A percentile compares a stretch with the other conserved stretches of the same genome.
These are phyloP conservation scores for Capsicum baccatum DNA, from an alignment of 257 asterid species.

Conservation along the genomic window DNA sequence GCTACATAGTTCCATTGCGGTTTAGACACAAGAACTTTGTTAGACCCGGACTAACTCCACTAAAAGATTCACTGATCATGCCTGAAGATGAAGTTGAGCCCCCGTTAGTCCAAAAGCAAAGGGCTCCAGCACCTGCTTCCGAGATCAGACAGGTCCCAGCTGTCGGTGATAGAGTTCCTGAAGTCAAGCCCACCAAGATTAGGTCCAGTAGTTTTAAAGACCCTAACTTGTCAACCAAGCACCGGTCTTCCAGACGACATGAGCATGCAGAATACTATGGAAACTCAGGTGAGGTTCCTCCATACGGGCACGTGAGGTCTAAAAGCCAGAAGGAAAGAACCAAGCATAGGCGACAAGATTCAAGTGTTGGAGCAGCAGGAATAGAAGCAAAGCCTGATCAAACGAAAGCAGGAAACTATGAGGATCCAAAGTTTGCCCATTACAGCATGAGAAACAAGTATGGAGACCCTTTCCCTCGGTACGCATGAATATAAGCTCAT, in stretches of 20 bases:
- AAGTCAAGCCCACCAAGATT: conserved; percentile 62
- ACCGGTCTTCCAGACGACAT: conserved; percentile 84
- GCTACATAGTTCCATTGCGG: conserved; percentile 53
- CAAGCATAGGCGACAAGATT: conserved; percentile 73
- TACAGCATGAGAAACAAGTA: conserved; percentile 74
- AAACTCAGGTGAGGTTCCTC: conserved; percentile 62
- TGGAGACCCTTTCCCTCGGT: conserved; percentile 44
- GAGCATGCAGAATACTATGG: conserved; percentile 82
- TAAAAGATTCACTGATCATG: conserved; percentile 81
- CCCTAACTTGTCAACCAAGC: conserved; percentile 68
- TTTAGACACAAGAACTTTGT: conserved; percentile 37
- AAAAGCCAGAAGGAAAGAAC: conserved; percentile 83
- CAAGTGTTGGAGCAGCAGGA: conserved; percentile 44
- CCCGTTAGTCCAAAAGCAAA: conserved; percentile 57
- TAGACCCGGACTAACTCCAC: conserved; percentile 70
- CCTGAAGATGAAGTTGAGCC: conserved; percentile 81
- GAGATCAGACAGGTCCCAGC: conserved; percentile 64
- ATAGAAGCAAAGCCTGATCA: conserved; percentile 64
- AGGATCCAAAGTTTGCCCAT: conserved; percentile 56
- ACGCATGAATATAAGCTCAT: neutral
- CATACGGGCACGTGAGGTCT: conserved; percentile 59
- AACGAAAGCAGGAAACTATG: conserved; percentile 57
- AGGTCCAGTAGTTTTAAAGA: conserved; percentile 69
- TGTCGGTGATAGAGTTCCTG: conserved; percentile 54
- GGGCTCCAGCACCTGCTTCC: conserved; percentile 57